Base-by-base conservation (phyloP, 2,329 filamentous ascomycete genomes). In the Microdochium trichocladiopsis region DNA sequence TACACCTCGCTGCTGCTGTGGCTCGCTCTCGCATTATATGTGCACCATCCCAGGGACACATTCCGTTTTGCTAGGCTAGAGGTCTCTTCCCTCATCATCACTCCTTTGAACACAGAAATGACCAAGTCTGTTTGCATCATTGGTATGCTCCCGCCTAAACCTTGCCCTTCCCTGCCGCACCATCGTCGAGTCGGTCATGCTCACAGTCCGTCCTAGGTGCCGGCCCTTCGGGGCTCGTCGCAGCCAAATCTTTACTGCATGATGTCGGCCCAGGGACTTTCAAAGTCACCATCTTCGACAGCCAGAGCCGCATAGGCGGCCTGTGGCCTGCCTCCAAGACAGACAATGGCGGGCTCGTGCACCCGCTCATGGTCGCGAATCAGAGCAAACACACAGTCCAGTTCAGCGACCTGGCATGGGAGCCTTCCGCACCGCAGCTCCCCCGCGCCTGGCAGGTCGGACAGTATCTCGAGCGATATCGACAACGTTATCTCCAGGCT, bases 391-490 rank as follows among this genome's bases (percentile, higher is more conserved):
- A 90, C 66, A 90, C 88, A 0, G 83, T 94, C 57, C 78, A 81
- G 59, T 86, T 86, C 60, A 83, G 80, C 57, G 90, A 93, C 63
- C 66, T 90, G 23, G 79, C 87, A 5, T 95, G 89, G 89, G 74
- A 78, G 2, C 69, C 75, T 4, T 68, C 67, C 3, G 69, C 74
- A 1, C 83, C 86, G 1, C 76, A 86, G 66, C 84, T 94, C 48
- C 90, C 90, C 1, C 82, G 77, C 36, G 90, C 88, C 0, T 90
- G 86, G 82, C 83, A 90, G 69, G 81, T 93, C 3, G 88, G 88
- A 1, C 72, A 72, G 23, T 95, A 95, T 63, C 72, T 94, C 6
- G 73, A 84, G 56, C 72, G 69, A 4, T 95, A 94, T 63, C 60
- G 74, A 4, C 66, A 79, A 33, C 74, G 70, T 47, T 90, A 88